Conservation (phyloP, 768 basidiomycete genomes). For the Atractiella rhizophila region DNA sequence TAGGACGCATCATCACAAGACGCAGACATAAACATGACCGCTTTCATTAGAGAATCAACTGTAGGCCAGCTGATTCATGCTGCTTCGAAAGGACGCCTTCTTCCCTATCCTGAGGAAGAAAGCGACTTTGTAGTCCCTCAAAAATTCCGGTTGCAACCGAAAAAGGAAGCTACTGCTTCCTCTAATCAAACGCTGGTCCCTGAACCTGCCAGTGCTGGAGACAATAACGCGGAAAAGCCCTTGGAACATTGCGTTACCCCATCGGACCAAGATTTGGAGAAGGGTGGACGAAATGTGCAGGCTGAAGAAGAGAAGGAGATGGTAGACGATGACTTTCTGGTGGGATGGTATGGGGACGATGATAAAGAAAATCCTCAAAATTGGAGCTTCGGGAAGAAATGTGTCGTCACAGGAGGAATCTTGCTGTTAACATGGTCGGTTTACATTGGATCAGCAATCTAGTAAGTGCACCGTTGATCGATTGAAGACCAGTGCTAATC, state of each 20-base stretch:
- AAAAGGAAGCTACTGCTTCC: no score
- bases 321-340: slow-evolving; percentile 5
- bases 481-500: no score
- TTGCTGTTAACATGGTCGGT: slow-evolving; percentile 9
- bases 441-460: background rate
- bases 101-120: slow-evolving; percentile 14
- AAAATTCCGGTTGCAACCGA: slow-evolving; percentile 1
- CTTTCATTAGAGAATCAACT: slow-evolving; percentile 12
- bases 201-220: background rate
- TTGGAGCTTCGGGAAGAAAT: slow-evolving; percentile 8
- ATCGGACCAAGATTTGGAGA: background rate
- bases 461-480: no score
- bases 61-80: slow-evolving; percentile 13
- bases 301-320: no score
- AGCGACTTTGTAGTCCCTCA: slow-evolving; percentile 8
- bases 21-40: no score
- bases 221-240: no score
- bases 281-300: background rate
- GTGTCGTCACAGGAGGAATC: slow-evolving; percentile 9
- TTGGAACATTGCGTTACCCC: no score
- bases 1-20: no score
- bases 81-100: slow-evolving; percentile 5
- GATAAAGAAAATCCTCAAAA: slow-evolving; percentile 14
- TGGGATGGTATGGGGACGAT: slow-evolving; percentile 9
- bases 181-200: no score